Evolutionary conservation across 768 basidiomycete species (phyloP).

Genomic region (Lyophyllum semitale): DNA sequence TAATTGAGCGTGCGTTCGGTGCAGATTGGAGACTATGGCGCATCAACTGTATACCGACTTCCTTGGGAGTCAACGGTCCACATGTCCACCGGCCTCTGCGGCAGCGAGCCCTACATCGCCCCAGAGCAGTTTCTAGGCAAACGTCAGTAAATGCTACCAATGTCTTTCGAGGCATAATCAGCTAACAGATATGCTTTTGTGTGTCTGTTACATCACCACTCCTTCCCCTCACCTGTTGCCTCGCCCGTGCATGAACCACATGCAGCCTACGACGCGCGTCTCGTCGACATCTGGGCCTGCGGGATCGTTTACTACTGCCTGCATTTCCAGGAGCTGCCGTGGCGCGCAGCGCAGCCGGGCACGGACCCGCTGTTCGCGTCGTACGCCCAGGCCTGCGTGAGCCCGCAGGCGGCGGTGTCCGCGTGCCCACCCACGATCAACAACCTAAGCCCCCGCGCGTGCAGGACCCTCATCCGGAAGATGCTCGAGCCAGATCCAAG

Average conservation of each 20-base stretch:
- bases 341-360: slow-evolving; percentile 86
- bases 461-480: slow-evolving; percentile 78
- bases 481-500: slow-evolving; percentile 97
- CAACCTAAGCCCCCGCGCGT: slow-evolving; percentile 85
- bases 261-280: slow-evolving; percentile 92
- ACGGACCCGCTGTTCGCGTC: slow-evolving; percentile 79
- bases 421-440: slow-evolving; percentile 72
- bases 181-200: slow-evolving; percentile 39
- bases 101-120: slow-evolving; percentile 98
- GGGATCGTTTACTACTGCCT: slow-evolving; percentile 98
- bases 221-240: slow-evolving; percentile 2
- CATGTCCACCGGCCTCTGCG: slow-evolving; percentile 95
- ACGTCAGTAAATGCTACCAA: slow-evolving; percentile 65
- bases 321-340: slow-evolving; percentile 96
- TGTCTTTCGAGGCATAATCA: slow-evolving; percentile 25
- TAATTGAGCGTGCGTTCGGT: background rate
- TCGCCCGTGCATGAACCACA: background rate
- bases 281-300: slow-evolving; percentile 97
- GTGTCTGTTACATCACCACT: slow-evolving; percentile 20
- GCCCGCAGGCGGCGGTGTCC: slow-evolving; percentile 43
- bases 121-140: slow-evolving; percentile 96
- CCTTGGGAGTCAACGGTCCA: slow-evolving; percentile 98
- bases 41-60: slow-evolving; percentile 97
- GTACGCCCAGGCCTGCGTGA: slow-evolving; percentile 64
- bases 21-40: slow-evolving; percentile 97